Percentiles rank a stretch among this genome's conserved stretches.
Conservation (phyloP, 2,329 filamentous ascomycete species). For the Epichloe uncinata region DNA sequence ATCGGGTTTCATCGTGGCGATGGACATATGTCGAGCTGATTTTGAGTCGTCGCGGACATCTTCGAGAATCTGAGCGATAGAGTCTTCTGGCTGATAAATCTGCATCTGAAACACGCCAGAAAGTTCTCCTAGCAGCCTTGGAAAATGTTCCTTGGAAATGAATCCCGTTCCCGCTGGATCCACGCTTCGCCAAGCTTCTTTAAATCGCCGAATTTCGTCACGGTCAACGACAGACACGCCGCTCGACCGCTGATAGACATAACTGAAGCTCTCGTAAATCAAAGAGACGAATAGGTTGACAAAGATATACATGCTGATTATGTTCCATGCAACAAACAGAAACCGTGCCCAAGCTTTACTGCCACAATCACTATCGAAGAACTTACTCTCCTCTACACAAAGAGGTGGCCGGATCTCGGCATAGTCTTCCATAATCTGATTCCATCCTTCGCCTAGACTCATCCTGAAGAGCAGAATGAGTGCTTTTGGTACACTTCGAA, state of each 20-base stretch:
- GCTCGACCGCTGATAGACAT: conserved; percentile 93
- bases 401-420: conserved; percentile 66
- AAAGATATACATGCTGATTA: conserved; percentile 99
- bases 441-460: conserved; percentile 94
- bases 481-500: conserved; percentile 86
- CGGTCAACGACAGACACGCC: conserved; percentile 82
- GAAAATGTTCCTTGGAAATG: conserved; percentile 82
- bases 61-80: conserved; percentile 74
- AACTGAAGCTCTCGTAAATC: conserved; percentile 98
- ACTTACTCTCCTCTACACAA: conserved; percentile 58
- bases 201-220: conserved; percentile 91
- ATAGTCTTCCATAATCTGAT: conserved; percentile 91
- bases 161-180: conserved; percentile 86
- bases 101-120: conserved; percentile 96
- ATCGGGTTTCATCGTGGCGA: conserved; percentile 36
- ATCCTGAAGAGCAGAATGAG: conserved; percentile 86
- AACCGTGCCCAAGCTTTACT: conserved; percentile 78
- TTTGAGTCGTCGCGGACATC: conserved; percentile 54
- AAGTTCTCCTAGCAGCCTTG: conserved; percentile 76
- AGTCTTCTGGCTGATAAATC: conserved; percentile 85
- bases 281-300: conserved; percentile 96
- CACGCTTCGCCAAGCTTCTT: conserved; percentile 93
- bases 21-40: conserved; percentile 39
- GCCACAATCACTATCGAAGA: conserved; percentile 86
- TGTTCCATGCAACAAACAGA: conserved; percentile 94